A percentile compares a stretch with the other conserved stretches of the same genome.
Conservation (phyloP, 345 rosid genomes). For the Atalantia buxifolia region DNA sequence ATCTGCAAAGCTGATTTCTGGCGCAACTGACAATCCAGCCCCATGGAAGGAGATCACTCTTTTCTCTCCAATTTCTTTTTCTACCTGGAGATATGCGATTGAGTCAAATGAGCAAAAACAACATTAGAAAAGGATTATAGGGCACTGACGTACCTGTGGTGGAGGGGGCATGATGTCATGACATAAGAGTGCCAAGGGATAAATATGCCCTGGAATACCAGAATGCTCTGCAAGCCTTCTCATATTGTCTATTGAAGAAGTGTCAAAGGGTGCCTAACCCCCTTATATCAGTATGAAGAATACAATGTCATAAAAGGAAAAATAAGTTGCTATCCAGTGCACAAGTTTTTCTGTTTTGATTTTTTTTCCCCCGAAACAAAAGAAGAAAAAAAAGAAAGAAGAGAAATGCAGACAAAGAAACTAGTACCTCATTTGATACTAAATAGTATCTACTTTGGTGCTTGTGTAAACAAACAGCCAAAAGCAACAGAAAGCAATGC, state of each 20-base stretch:
- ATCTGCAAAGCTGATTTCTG: conserved; percentile 54
- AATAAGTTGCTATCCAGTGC: conserved; percentile 1
- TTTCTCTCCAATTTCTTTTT: conserved; percentile 92
- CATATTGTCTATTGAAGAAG: conserved; percentile 92
- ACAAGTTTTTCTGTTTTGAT: neutral
- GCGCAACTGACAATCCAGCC: conserved; percentile 66
- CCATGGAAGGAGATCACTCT: conserved; percentile 69
- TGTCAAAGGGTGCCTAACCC: conserved; percentile 85
- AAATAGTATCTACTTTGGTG: neutral
- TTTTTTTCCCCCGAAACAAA: neutral
- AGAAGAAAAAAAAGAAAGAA: neutral
- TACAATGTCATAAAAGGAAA: conserved; percentile 14
- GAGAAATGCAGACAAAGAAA: neutral
- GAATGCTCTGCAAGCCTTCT: conserved; percentile 84
- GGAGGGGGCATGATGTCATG: conserved; percentile 98
- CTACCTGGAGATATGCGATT: conserved; percentile 52
- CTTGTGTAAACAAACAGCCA: neutral
- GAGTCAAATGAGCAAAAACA: conserved; percentile 15
- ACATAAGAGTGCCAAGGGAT: conserved; percentile 80
- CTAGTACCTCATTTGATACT: neutral
- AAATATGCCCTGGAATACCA: conserved; percentile 76
- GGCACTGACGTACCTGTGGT: conserved; percentile 39
- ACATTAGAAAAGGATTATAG: conserved; percentile 4
- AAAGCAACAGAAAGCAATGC: neutral
- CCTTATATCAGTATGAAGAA: conserved; percentile 34